These are phyloP conservation scores for Pulveroboletus sp. DNA, from an alignment of 768 basidiomycete species.

Conservation along the genomic window DNA sequence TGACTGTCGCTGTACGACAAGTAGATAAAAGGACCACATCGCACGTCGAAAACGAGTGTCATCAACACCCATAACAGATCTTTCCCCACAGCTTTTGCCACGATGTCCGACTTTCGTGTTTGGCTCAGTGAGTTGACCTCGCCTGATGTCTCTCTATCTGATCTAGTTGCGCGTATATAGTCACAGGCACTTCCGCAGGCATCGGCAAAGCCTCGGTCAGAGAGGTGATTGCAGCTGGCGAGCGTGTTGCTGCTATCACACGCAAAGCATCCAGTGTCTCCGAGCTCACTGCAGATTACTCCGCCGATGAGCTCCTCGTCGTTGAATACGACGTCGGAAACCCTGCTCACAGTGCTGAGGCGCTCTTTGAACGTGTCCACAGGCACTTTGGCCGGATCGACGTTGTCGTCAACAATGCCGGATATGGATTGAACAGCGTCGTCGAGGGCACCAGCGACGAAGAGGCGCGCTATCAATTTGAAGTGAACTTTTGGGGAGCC, in stretches of 20 bases:
- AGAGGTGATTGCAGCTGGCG: too few relatives aligned
- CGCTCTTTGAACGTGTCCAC: conserved; percentile 20
- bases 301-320: conserved; percentile 23
- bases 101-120: conserved; percentile 20
- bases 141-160: background rate
- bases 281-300: conserved; percentile 12
- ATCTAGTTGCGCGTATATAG: conserved; percentile 15
- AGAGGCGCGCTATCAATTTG: conserved; percentile 26
- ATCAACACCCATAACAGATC: too few relatives aligned
- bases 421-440: conserved; percentile 19
- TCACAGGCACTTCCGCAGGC: conserved; percentile 39
- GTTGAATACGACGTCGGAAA: conserved; percentile 30
- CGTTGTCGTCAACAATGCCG: too few relatives aligned
- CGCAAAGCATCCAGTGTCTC: conserved; percentile 22
- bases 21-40: too few relatives aligned
- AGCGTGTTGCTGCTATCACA: too few relatives aligned
- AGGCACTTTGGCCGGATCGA: conserved; percentile 30
- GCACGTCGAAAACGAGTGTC: too few relatives aligned
- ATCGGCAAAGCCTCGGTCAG: conserved; percentile 33
- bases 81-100: background rate
- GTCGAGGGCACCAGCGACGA: conserved; percentile 25
- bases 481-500: conserved; percentile 33
- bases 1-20: too few relatives aligned
- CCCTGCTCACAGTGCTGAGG: conserved; percentile 9
- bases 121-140: conserved; percentile 17